A percentile compares a stretch with the other conserved stretches of the same genome.
Evolutionary conservation across 2,329 filamentous ascomycete species (phyloP).

Genomic region (Reticulascus tulasneorum): DNA sequence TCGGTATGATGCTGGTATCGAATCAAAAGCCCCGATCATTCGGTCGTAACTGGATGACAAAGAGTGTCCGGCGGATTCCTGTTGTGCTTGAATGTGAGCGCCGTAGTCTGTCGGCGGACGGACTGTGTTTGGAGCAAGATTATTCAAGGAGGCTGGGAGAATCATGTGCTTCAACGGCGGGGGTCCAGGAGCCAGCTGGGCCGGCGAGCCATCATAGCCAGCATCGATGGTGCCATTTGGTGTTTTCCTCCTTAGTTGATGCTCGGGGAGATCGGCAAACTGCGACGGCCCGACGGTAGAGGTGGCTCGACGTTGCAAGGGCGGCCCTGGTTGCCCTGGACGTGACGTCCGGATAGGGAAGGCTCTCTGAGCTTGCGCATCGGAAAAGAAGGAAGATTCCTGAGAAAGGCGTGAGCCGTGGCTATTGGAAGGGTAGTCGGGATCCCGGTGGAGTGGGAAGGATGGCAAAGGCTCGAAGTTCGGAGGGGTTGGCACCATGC

Average conservation of each 20-base stretch:
- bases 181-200: slow-evolving; percentile 67
- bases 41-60: background rate
- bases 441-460: slow-evolving; percentile 21
- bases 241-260: slow-evolving; percentile 85
- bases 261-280: slow-evolving; percentile 48
- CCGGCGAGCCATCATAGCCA: slow-evolving; percentile 81
- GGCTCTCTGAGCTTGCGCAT: slow-evolving; percentile 22
- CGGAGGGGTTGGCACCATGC: slow-evolving; percentile 41
- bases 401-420: slow-evolving; percentile 10
- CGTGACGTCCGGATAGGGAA: slow-evolving; percentile 34
- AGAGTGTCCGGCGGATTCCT: no score
- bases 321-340: slow-evolving; percentile 22
- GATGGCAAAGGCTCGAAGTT: slow-evolving; percentile 33
- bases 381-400: slow-evolving; percentile 14
- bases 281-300: slow-evolving; percentile 5
- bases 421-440: slow-evolving; percentile 18
- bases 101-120: no score
- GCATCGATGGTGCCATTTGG: slow-evolving; percentile 90
- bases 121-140: no score
- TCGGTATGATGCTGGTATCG: slow-evolving; percentile 1
- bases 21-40: background rate
- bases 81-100: no score
- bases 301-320: slow-evolving; percentile 17
- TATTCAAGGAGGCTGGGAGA: slow-evolving; percentile 54
- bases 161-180: slow-evolving; percentile 82